These are phyloP conservation scores for Mycena rebaudengoi DNA, from an alignment of 768 basidiomycete genomes.

Conservation along the genomic window DNA sequence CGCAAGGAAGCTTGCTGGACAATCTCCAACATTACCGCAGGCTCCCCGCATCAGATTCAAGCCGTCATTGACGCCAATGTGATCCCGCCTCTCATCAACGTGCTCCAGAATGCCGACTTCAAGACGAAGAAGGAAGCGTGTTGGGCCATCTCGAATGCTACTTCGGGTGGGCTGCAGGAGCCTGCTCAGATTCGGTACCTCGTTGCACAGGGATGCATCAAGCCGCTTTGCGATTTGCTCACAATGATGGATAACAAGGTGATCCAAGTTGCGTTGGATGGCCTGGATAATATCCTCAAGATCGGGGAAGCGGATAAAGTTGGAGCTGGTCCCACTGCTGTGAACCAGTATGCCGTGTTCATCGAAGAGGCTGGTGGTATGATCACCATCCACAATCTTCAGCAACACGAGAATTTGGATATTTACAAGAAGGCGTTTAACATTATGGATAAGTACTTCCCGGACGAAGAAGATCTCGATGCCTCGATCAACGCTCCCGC, in stretches of 20 bases:
- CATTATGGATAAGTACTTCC: constrained; percentile 98
- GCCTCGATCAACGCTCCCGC: constrained; percentile 80
- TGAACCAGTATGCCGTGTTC: constrained; percentile 92
- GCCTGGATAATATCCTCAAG: constrained; percentile 97
- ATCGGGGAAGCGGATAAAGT: constrained; percentile 96
- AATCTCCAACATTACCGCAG: constrained; percentile 98
- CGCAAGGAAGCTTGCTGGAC: constrained; percentile 99
- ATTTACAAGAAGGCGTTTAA: constrained; percentile 99
- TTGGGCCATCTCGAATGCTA: constrained; percentile 99
- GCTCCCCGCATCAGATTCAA: constrained; percentile 96
- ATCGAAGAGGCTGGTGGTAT: constrained; percentile 99
- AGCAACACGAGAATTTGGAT: constrained; percentile 99
- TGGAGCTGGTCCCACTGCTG: constrained; percentile 80
- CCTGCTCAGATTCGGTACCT: constrained; percentile 98
- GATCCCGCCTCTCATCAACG: constrained; percentile 97
- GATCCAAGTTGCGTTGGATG: constrained; percentile 97
- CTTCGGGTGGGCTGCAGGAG: constrained; percentile 97
- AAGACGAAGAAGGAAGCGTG: constrained; percentile 99
- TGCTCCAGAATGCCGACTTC: constrained; percentile 96
- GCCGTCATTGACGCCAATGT: constrained; percentile 98
- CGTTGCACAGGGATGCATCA: constrained; percentile 98
- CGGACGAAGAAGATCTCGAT: constrained; percentile 94
- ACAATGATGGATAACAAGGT: constrained; percentile 99
- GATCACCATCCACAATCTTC: constrained; percentile 98
- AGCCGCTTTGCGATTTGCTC: constrained; percentile 95